Evolutionary conservation across 1,284 basidiomycete genomes (phyloP).

Genomic region (Sanguinoderma infundibulare): DNA sequence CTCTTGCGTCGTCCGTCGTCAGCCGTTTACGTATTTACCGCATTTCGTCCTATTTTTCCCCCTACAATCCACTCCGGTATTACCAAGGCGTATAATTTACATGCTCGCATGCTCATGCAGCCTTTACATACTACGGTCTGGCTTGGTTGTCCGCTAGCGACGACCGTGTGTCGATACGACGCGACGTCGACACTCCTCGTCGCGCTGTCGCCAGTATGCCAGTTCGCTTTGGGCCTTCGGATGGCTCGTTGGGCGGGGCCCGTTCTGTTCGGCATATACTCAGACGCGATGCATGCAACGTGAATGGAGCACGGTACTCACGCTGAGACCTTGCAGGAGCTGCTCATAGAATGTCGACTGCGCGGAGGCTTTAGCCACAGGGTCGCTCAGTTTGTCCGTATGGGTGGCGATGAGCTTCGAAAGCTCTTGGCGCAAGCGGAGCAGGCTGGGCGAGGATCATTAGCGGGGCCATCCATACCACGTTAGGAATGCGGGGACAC

Average conservation of each 20-base stretch:
- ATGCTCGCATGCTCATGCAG: neutral
- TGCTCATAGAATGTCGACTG: constrained; percentile 77
- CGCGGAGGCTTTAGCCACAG: constrained; percentile 66
- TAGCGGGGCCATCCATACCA: neutral
- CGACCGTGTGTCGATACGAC: constrained; percentile 37
- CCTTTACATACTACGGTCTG: neutral
- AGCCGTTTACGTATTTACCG: too few species aligned
- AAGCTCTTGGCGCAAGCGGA: constrained; percentile 88
- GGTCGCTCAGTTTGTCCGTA: constrained; percentile 68
- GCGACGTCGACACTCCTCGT: constrained; percentile 56
- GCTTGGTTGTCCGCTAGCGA: constrained; percentile 9
- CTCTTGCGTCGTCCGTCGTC: too few species aligned
- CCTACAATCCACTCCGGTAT: neutral
- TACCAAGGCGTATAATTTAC: neutral
- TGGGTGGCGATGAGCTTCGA: constrained; percentile 79
- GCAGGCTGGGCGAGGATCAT: constrained; percentile 61
- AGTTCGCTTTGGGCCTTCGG: constrained; percentile 61
- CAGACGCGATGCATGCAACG: neutral
- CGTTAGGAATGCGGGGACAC: constrained; percentile 1
- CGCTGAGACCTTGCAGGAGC: constrained; percentile 79
- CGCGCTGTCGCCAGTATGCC: constrained; percentile 61
- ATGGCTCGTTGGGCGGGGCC: constrained; percentile 48
- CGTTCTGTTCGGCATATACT: constrained; percentile 22
- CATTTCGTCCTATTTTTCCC: neutral
- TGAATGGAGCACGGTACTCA: constrained; percentile 42